Evolutionary conservation across 2,329 filamentous ascomycete species (phyloP), one percentile per base, ranked within the genome.

Genomic region (Cercospora sojina): DNA sequence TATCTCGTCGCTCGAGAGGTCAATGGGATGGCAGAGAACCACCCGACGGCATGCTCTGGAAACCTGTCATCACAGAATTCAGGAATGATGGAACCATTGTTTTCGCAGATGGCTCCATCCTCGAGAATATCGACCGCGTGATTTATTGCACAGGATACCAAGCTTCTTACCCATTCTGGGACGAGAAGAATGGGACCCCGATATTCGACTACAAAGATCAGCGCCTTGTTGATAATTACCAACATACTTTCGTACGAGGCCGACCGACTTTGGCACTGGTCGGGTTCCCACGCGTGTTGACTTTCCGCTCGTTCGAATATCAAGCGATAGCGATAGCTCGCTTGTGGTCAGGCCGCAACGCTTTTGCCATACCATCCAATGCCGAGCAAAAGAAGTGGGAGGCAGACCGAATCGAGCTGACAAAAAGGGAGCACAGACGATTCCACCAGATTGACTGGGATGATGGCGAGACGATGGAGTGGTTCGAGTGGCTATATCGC

Each of bases 401-500:
- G 67, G 64, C 43, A 3, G 70, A 80, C 1, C 77, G 84, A 12
- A 74, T 74, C 6, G 71, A 76, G 8, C 62, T 70, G 13, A 76
- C 74, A 2, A 71, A 27, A 9, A 69, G 68, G 4, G 75, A 80
- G n/a, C 66, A 76, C 0, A 77, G 70, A 32, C 81, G 80, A 53
- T 87, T 86, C 66, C 85, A 87, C 71, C 83, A 85, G 53, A 79
- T 87, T 4, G 73, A 79, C 2, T 86, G 83, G 83, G 83, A 85
- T 9, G 77, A 77, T 3, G 84, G 83, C 0, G 83, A 87, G 74
- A 86, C 84, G 0, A 69, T 80, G 1, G 77, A 76, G 8, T 87
- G 81, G 78, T 74, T 87, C 2, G 74, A 76, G 0, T 77, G 76
- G 10, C 70, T 87, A 53, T 86, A 81, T 72, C 70, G 77, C 6